phyloP scores from a whole-genome alignment of 2,329 filamentous ascomycete genomes.

The Sarocladium kiliense region DNA sequence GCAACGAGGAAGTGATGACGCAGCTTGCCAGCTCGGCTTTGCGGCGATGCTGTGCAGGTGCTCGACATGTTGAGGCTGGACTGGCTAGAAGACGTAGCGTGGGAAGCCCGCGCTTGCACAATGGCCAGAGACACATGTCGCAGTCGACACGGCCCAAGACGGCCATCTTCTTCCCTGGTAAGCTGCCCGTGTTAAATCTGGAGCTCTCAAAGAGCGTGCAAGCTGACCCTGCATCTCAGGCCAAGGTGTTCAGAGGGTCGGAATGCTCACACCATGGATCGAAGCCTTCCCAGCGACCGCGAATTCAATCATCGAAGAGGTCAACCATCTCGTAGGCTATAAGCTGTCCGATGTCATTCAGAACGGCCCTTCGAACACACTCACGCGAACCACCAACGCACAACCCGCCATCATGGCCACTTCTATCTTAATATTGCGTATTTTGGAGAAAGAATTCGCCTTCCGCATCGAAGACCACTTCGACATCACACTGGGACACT shows the following conservation, averaged over 20 bases:
- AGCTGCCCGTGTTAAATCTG: neutral
- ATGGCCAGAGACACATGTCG: slow-evolving; percentile 23
- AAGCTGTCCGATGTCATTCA: slow-evolving; percentile 74
- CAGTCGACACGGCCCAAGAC: slow-evolving; percentile 38
- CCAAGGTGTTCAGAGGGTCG: slow-evolving; percentile 83
- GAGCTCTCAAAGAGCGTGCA: neutral
- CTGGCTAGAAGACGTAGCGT: neutral
- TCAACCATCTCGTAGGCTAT: slow-evolving; percentile 71
- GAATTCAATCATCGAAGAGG: slow-evolving; percentile 73
- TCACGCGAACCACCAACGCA: slow-evolving; percentile 80
- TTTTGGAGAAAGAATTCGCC: slow-evolving; percentile 79
- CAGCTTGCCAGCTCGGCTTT: slow-evolving; percentile 23
- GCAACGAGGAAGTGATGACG: slow-evolving; percentile 3
- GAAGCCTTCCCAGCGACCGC: slow-evolving; percentile 78
- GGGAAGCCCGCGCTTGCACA: neutral
- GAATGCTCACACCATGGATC: slow-evolving; percentile 83
- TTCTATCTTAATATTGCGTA: slow-evolving; percentile 80
- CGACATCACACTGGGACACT: slow-evolving; percentile 84
- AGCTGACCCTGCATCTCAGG: slow-evolving; percentile 41
- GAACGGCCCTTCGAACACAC: slow-evolving; percentile 67
- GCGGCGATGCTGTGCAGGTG: slow-evolving; percentile 20
- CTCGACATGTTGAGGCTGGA: neutral
- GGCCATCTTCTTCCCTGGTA: slow-evolving; percentile 57
- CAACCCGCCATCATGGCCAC: slow-evolving; percentile 97
- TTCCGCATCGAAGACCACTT: slow-evolving; percentile 67